Evolutionary conservation across 495 filamentous ascomycete species (phyloP), one percentile per base, ranked within the genome.

Genomic region (Friedmanniomyces endolithicus): DNA sequence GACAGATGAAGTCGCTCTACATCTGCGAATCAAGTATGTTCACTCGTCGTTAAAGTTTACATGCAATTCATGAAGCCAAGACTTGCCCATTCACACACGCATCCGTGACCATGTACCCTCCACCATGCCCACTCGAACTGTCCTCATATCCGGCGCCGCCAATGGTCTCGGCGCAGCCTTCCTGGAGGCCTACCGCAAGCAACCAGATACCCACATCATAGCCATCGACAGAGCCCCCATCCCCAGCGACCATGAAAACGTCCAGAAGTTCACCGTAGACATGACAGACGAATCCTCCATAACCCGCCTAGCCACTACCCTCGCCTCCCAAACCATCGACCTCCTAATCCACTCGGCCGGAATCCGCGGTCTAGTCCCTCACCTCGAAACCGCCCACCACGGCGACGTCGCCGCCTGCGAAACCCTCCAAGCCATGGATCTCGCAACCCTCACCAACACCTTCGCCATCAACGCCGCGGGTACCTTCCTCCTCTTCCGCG

Each of bases 311-410:
- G 43, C 47, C 14, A 9, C 37, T 11, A 0, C 39, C 4, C 29
- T 71, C 6, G 20, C 58, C 4, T 47, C 41, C 34, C 34, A 16
- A 11, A 53, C 63, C 9, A 61, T 71, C 48, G 53, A 67, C 45
- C 56, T 68, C 3, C 29, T 71, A 4, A 63, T 71, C 24, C 68
- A 71, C 62, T 58, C 46, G 24, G 68, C 65, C 22, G 69, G 68
- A 24, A 62, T 71, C 29, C 60, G 69, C 1, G 69, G 69, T 24
- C 64, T 71, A 8, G 68, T 69, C 2, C 64, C 68, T 4, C 11
- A 1, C 0, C 29, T 65, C 23, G 63, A 65, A 12, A 25, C 40
- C 2, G 25, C 40, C n/a, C 11, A 64, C 12, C 57, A 46, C n/a
- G 55, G 57, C 35, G 58, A 69, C 48, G 63, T 65, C 6, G 50